phyloP scores from a whole-genome alignment of 257 asterid genomes.

The Solanum ossicruentum region DNA sequence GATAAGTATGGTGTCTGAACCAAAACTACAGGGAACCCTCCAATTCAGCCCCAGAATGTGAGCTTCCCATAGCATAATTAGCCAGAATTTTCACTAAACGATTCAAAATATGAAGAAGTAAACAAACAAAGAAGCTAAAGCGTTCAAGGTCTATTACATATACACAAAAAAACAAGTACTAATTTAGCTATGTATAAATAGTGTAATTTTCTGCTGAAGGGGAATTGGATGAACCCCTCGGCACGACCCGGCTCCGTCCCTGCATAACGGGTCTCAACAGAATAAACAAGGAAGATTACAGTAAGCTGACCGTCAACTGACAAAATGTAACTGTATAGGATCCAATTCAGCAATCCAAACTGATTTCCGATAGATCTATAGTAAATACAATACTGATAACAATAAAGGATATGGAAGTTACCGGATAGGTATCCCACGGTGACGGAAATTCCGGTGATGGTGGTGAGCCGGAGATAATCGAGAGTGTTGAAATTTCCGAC shows the following conservation, averaged over 20 bases:
- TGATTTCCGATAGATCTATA: background rate
- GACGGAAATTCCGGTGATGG: conserved; percentile 81
- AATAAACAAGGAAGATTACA: background rate
- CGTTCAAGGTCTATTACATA: background rate
- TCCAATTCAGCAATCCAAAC: background rate
- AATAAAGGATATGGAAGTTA: background rate
- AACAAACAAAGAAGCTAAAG: background rate
- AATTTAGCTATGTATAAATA: background rate
- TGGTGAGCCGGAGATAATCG: conserved; percentile 81
- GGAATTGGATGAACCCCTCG: background rate
- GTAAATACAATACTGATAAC: background rate
- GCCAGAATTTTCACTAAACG: background rate
- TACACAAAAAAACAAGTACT: too few species aligned
- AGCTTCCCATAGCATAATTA: background rate
- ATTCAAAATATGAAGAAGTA: background rate
- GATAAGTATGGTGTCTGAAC: background rate
- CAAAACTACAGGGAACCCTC: background rate
- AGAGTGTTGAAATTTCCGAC: conserved; percentile 76
- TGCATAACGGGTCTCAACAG: background rate
- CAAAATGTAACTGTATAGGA: background rate
- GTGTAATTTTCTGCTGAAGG: background rate
- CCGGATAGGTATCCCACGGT: conserved; percentile 97
- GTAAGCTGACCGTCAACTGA: background rate
- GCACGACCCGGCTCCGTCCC: background rate
- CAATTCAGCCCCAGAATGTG: too few species aligned